These are phyloP conservation scores for Lipomyces yamanashiensis DNA, from an alignment of 805 yeast species.

Conservation along the genomic window DNA sequence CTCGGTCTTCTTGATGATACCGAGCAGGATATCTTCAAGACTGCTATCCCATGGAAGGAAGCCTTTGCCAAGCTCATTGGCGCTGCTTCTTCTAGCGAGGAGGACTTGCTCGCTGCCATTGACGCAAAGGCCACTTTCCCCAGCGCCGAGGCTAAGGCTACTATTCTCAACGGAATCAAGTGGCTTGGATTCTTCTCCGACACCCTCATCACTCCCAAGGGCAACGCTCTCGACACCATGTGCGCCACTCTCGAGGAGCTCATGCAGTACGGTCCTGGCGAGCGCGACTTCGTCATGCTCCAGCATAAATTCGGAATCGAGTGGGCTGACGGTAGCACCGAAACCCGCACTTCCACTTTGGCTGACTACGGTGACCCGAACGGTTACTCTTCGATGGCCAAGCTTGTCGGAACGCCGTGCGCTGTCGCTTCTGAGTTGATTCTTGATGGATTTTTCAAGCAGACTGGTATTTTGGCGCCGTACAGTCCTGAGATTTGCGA, in stretches of 20 bases:
- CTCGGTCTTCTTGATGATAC: conserved; percentile 88
- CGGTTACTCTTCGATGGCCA: conserved; percentile 98
- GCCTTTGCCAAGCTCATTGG: conserved; percentile 79
- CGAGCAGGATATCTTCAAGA: conserved; percentile 60
- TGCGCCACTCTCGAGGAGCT: conserved; percentile 94
- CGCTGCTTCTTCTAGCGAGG: conserved; percentile 68
- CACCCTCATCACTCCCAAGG: conserved; percentile 78
- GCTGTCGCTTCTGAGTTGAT: conserved; percentile 92
- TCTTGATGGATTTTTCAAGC: conserved; percentile 71
- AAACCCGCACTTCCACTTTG: conserved; percentile 92
- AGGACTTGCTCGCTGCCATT: conserved; percentile 76
- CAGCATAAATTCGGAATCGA: conserved; percentile 98
- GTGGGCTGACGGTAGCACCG: conserved; percentile 91
- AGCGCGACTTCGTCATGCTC: conserved; percentile 91
- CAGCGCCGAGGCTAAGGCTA: conserved; percentile 77
- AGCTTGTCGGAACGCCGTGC: conserved; percentile 97
- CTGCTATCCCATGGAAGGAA: conserved; percentile 79
- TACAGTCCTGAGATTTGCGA: conserved; percentile 86
- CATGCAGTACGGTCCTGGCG: conserved; percentile 95
- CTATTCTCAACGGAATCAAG: conserved; percentile 83
- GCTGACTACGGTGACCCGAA: conserved; percentile 90
- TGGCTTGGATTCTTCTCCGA: conserved; percentile 94
- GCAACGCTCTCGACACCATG: conserved; percentile 91
- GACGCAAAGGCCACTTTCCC: conserved; percentile 79
- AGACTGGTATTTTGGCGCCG: conserved; percentile 91